Evolutionary conservation across 2,329 filamentous ascomycete species (phyloP).

Genomic region (Bipolaris oryzae): DNA sequence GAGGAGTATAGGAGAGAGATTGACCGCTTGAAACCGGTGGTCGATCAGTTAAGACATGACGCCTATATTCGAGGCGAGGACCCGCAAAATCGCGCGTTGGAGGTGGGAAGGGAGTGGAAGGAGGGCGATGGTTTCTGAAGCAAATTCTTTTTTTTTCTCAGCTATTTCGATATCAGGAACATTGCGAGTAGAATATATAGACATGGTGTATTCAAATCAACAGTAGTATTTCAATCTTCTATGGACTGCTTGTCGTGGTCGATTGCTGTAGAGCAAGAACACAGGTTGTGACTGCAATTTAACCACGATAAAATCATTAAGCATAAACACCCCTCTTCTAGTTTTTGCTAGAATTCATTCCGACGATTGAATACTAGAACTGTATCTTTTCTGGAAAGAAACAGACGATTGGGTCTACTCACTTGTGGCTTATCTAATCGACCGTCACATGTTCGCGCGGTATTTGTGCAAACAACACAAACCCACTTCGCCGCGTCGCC

Average conservation of each 20-base stretch:
- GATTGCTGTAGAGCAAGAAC: no score
- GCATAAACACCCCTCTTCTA: no score
- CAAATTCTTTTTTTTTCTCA: not conserved
- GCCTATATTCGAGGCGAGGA: slow-evolving; percentile 60
- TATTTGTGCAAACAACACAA: slow-evolving; percentile 41
- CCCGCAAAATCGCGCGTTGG: slow-evolving; percentile 58
- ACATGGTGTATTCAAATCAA: no score
- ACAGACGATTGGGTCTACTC: not conserved
- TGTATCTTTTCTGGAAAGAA: no score
- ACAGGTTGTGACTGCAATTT: no score
- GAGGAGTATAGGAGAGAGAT: slow-evolving; percentile 54
- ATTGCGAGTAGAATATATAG: no score
- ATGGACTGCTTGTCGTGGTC: no score
- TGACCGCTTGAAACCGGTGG: slow-evolving; percentile 49
- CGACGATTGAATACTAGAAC: no score
- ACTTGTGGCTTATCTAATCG: slow-evolving; percentile 19
- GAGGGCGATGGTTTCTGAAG: slow-evolving; percentile 62
- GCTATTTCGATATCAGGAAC: no score
- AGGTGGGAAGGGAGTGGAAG: slow-evolving; percentile 61
- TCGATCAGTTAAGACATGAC: slow-evolving; percentile 51
- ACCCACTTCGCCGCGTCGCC: slow-evolving; percentile 19
- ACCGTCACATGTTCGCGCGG: slow-evolving; percentile 19
- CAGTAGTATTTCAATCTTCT: no score
- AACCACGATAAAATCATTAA: no score
- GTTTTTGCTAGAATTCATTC: no score